Evolutionary conservation across 2,329 filamentous ascomycete genomes (phyloP).

Genomic region (Raffaelea deltoideospora): DNA sequence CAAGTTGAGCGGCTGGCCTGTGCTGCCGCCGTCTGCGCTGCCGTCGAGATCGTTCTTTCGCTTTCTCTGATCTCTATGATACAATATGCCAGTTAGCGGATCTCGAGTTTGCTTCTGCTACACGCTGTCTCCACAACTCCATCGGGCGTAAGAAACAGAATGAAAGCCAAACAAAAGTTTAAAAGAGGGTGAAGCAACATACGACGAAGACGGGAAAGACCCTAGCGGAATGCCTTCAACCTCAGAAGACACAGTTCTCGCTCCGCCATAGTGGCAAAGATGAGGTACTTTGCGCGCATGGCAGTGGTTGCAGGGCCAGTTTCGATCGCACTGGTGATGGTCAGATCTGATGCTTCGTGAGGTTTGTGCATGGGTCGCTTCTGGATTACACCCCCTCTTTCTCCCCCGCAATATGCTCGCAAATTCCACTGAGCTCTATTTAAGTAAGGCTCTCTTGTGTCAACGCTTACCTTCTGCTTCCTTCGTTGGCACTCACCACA

Average conservation of each 20-base stretch:
- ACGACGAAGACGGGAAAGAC: too few relatives aligned
- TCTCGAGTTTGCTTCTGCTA: too few relatives aligned
- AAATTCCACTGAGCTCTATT: background rate
- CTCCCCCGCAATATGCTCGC: background rate
- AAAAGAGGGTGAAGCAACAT: too few relatives aligned
- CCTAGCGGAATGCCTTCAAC: too few relatives aligned
- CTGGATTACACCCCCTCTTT: background rate
- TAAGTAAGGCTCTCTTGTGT: background rate
- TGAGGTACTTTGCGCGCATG: slow-evolving; percentile 30
- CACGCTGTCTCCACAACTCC: too few relatives aligned
- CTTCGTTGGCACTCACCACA: slow-evolving; percentile 33
- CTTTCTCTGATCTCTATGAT: too few relatives aligned
- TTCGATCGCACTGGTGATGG: slow-evolving; percentile 25
- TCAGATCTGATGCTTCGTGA: background rate
- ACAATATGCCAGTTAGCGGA: too few relatives aligned
- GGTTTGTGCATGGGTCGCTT: background rate
- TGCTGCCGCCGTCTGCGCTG: too few relatives aligned
- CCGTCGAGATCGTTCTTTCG: background rate
- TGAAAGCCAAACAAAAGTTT: too few relatives aligned
- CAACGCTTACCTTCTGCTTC: slow-evolving; percentile 28
- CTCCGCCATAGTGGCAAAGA: slow-evolving; percentile 25
- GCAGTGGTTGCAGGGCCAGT: slow-evolving; percentile 36
- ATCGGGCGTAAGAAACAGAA: too few relatives aligned
- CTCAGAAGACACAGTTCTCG: background rate
- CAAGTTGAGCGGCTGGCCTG: background rate